Conservation (phyloP, 2,329 filamentous ascomycete genomes). For the Aureobasidium lini region DNA sequence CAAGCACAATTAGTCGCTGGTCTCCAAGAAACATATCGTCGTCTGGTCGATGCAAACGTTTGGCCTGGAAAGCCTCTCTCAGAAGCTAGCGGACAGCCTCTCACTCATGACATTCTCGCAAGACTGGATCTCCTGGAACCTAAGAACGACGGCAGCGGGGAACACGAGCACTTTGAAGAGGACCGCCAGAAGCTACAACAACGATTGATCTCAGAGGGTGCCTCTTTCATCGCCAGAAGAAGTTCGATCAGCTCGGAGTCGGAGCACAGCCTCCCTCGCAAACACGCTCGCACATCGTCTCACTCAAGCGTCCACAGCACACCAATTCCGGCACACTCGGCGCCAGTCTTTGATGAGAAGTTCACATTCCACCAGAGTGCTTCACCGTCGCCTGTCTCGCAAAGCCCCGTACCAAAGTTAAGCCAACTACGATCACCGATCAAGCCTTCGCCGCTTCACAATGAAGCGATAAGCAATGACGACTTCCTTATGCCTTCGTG, state of each 20-base stretch:
- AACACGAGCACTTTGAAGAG: slow-evolving; percentile 51
- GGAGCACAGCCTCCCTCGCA: slow-evolving; percentile 42
- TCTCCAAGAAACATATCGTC: slow-evolving; percentile 53
- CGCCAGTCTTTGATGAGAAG: slow-evolving; percentile 23
- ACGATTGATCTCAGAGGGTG: slow-evolving; percentile 46
- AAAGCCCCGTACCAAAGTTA: slow-evolving; percentile 20
- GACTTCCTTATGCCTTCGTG: slow-evolving; percentile 16
- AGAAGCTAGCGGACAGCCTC: slow-evolving; percentile 48
- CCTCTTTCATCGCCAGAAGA: slow-evolving; percentile 41
- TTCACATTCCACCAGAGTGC: slow-evolving; percentile 22
- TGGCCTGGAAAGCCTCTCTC: slow-evolving; percentile 50
- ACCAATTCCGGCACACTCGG: slow-evolving; percentile 23
- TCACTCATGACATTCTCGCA: slow-evolving; percentile 57
- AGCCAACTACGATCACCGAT: slow-evolving; percentile 20
- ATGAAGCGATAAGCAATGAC: slow-evolving; percentile 14
- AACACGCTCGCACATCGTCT: slow-evolving; percentile 27
- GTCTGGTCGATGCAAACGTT: slow-evolving; percentile 43
- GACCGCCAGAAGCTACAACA: slow-evolving; percentile 49
- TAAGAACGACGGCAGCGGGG: slow-evolving; percentile 36
- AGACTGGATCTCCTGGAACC: slow-evolving; percentile 51
- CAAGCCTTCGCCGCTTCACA: slow-evolving; percentile 20
- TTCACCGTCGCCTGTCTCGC: slow-evolving; percentile 21
- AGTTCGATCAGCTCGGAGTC: slow-evolving; percentile 52
- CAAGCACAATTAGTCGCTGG: slow-evolving; percentile 55
- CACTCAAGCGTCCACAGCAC: slow-evolving; percentile 28